Percentiles rank a stretch among this genome's conserved stretches.
Conservation (phyloP, 169 alveolate species). For the Eimeria necatrix region DNA sequence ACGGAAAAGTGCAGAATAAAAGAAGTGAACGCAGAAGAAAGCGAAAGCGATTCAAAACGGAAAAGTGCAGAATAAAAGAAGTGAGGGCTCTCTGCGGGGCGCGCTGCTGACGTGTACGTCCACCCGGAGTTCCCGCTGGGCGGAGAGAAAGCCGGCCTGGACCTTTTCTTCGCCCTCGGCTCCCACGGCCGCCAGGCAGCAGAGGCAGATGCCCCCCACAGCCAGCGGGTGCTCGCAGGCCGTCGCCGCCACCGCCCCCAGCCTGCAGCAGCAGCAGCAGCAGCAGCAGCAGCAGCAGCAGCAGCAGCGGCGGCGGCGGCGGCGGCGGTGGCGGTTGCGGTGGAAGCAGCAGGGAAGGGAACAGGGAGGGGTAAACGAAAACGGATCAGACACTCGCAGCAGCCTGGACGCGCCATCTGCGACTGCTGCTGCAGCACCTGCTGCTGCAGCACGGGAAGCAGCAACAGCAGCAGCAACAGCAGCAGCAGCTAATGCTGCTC, state of each 20-base stretch:
- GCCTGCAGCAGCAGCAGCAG: neutral
- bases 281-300: constrained; percentile 3
- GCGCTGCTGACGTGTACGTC: no score
- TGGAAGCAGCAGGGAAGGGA: neutral
- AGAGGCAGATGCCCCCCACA: no score
- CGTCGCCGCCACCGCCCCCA: no score
- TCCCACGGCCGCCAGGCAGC: no score
- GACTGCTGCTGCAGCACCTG: neutral
- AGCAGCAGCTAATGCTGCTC: neutral
- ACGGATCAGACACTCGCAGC: neutral
- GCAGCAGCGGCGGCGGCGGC: constrained; percentile 12
- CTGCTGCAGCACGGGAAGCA: neutral
- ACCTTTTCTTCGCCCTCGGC: no score
- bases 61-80: no score
- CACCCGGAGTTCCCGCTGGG: no score
- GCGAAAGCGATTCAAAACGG: no score
- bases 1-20: neutral
- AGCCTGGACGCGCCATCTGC: neutral
- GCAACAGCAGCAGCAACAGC: neutral
- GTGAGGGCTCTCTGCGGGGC: no score
- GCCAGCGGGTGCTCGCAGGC: no score
- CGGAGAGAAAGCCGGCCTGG: no score
- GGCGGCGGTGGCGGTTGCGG: neutral
- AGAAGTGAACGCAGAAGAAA: no score
- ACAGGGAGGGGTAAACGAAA: neutral